A percentile compares a stretch with the other conserved stretches of the same genome.
phyloP scores from a whole-genome alignment of 2,329 filamentous ascomycete genomes.

The Diaporthe batatas region DNA sequence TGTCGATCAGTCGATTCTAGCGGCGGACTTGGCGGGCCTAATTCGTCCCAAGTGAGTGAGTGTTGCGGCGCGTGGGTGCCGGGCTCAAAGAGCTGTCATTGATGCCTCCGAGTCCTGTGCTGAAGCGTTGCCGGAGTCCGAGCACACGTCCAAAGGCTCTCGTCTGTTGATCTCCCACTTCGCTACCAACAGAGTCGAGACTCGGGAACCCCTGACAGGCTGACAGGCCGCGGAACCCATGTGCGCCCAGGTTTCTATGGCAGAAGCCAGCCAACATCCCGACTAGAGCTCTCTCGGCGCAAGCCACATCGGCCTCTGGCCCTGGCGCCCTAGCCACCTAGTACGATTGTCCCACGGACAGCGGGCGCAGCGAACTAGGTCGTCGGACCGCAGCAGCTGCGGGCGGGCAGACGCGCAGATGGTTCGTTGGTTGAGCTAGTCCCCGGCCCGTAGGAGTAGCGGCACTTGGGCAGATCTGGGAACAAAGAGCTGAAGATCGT shows the following conservation, averaged over 20 bases:
- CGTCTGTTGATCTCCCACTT: constrained; percentile 4
- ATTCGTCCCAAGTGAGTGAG: background rate
- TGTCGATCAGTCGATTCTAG: constrained; percentile 24
- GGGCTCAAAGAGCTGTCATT: background rate
- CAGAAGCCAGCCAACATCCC: background rate
- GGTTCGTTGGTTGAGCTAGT: background rate
- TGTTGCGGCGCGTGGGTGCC: background rate
- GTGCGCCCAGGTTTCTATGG: background rate
- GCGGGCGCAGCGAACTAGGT: background rate
- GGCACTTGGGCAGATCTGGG: background rate
- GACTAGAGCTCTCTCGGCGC: background rate
- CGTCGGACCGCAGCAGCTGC: background rate
- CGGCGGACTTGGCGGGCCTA: background rate
- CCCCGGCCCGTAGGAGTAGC: background rate
- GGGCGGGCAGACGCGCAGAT: background rate
- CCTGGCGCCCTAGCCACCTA: background rate
- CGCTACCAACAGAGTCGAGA: background rate
- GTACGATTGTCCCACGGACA: background rate
- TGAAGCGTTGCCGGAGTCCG: background rate
- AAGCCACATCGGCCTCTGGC: background rate
- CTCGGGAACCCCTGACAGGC: constrained; percentile 10
- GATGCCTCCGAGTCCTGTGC: too few relatives aligned
- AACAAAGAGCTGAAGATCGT: constrained; percentile 25
- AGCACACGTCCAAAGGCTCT: background rate
- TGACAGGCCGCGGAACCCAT: constrained; percentile 9